Conservation (phyloP, 2,329 filamentous ascomycete species). For the Domatiomyces globalis region DNA sequence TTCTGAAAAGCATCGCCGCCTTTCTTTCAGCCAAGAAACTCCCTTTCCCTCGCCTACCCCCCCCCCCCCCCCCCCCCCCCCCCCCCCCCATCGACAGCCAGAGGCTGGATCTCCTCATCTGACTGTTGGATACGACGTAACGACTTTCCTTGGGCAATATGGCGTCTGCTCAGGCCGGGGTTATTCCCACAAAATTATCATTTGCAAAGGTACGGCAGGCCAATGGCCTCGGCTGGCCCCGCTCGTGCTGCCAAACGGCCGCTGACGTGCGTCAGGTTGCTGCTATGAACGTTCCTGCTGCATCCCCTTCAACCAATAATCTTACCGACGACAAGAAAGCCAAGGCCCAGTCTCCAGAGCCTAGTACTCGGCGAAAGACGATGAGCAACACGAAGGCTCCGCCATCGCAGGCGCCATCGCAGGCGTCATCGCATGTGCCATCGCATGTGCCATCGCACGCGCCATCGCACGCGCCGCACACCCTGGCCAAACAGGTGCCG, state of each 20-base stretch:
- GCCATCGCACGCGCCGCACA: neutral
- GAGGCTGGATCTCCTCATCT: neutral
- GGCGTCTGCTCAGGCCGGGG: conserved; percentile 18
- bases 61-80: neutral
- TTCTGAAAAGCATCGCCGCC: conserved; percentile 4
- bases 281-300: conserved; percentile 26
- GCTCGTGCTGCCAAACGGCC: neutral
- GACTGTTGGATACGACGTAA: conserved; percentile 17
- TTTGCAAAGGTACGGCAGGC: conserved; percentile 55
- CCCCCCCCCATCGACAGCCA: conserved; percentile 5
- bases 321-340: conserved; percentile 13
- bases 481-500: neutral
- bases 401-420: conserved; percentile 16
- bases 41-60: conserved; percentile 1
- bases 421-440: no score
- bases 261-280: conserved; percentile 25
- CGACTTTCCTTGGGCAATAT: conserved; percentile 18
- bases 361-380: neutral
- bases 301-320: conserved; percentile 6
- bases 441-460: no score
- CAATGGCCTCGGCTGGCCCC: conserved; percentile 4
- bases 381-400: conserved; percentile 7
- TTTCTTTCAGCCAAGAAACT: conserved; percentile 4
- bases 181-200: conserved; percentile 42
- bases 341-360: neutral